Evolutionary conservation across 2,329 filamentous ascomycete species (phyloP), one percentile per base, ranked within the genome.

Genomic region (Passalora sequoiae): DNA sequence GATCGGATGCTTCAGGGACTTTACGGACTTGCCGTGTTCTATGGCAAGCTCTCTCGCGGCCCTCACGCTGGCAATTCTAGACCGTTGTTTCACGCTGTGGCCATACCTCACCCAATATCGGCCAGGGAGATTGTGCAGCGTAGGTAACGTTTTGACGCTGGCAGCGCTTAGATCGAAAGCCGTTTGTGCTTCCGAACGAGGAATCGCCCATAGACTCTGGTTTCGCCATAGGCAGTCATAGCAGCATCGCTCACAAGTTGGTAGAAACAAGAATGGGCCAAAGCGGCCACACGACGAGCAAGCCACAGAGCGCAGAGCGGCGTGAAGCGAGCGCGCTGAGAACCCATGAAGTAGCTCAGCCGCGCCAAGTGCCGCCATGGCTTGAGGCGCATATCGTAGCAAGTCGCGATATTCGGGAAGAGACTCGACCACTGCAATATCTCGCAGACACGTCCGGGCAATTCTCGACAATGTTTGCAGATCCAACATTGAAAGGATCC

Each of bases 181-280:
- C 13, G 20, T 20, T 20, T 31, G 27, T 12, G 44, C 44, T 22
- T 10, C 12, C 3, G 43, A 29, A 5, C 20, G 10, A 15, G 44
- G 31, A 12, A 43, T 24, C 1, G 38, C 17, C 33, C 38, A 46
- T 4, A 46, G 28, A 33, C 32, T 43, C 21, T 39, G 38, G 24
- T 46, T 42, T 7, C 21, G 41, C 19, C 16, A 33, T 2, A 43
- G 44, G 22, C 44, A 46, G 6, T 19, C 12, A 28, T 46, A 42
- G 28, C 44, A 46, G 35, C 44, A 46, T 24, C 44, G 30, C 27
- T 46, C 29, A 28, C 39, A 38, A 6, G 44, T 43, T 10, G 39
- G 38, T 7, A 42, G 32, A 10, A 46, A 38, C 15, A 46, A 27
- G 38, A 46, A 46, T 8, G 44, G 19, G 6, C 44, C 44, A 27